A percentile compares a stretch with the other conserved stretches of the same genome.
Evolutionary conservation across 2,329 filamentous ascomycete species (phyloP).

Genomic region (Achaetomium macrosporum): DNA sequence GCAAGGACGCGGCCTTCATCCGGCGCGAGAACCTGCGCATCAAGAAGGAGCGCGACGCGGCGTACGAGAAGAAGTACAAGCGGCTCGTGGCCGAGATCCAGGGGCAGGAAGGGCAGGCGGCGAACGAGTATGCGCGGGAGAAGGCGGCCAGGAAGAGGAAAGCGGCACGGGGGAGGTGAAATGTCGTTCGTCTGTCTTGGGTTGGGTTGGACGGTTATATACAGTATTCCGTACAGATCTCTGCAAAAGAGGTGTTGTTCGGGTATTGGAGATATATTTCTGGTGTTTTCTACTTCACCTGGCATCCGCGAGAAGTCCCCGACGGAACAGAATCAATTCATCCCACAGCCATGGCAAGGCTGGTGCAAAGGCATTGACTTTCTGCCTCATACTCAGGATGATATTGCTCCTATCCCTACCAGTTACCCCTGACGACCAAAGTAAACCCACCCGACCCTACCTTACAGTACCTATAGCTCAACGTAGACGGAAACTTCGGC

Average conservation of each 20-base stretch:
- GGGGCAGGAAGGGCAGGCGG: conserved; percentile 80
- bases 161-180: conserved; percentile 45
- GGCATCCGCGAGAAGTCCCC: no score
- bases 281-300: background rate
- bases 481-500: no score
- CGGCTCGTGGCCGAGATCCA: conserved; percentile 91
- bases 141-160: conserved; percentile 71
- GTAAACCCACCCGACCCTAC: background rate
- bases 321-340: no score
- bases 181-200: background rate
- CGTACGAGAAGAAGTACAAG: conserved; percentile 96
- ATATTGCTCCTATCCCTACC: no score
- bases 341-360: no score
- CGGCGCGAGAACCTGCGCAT: conserved; percentile 81
- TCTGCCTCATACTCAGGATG: no score
- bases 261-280: background rate
- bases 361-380: no score
- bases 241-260: background rate
- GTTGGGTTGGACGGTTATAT: background rate
- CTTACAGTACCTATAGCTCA: no score
- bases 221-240: background rate
- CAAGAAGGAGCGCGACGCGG: conserved; percentile 89
- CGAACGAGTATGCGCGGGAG: conserved; percentile 85
- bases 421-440: no score
- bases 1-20: conserved; percentile 93